Base-by-base conservation (phyloP, 2,329 filamentous ascomycete species). In the Calonectria leucothoes region DNA sequence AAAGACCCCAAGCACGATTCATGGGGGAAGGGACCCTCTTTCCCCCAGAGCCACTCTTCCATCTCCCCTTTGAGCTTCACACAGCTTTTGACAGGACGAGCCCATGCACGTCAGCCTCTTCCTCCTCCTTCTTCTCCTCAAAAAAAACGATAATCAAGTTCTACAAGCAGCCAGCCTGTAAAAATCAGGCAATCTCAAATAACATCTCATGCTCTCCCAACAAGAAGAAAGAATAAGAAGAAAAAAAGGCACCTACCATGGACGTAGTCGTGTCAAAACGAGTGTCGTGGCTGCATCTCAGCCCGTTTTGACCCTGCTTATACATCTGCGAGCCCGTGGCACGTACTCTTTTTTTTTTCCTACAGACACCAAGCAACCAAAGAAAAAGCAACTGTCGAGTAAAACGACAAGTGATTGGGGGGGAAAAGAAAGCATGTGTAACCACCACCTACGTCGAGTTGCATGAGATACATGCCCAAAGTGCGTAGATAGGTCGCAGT, bases 31-130 rank as follows among this genome's bases (percentile, higher is more conserved):
- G 20, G 48, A 52, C 48, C 68, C 75, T 70, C 72, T 75, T 75
- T 74, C 65, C 69, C 77, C 74, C 57, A 75, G 57, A 57, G 35
- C 52, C 67, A 65, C 72, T 72, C 39, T 61, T 68, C 17, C 67
- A 74, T 72, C 67, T 70, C 77, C 72, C 71, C 48, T 75, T 77
- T 78, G 66, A 75, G 70, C 68, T 71, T 76, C 76, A 63, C 45
- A 42, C 70, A 75, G 63, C 51, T 76, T 76, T 64, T 27, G 52
- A 65, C 66, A n/a, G 39, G 55, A 59, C 37, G 23, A 31, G 61
- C 69, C 74, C 72, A 80, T 80, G 78, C 78, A 80, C 75, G 77
- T 80, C 78, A 80, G 77, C 74, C 52, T 23, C 25, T 23, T 27
- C n/a, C n/a, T 45, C 61, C 35, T 42, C 15, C 23, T 66, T 12